Conservation (phyloP, 495 filamentous ascomycete genomes). For the Penicillium goetzii region DNA sequence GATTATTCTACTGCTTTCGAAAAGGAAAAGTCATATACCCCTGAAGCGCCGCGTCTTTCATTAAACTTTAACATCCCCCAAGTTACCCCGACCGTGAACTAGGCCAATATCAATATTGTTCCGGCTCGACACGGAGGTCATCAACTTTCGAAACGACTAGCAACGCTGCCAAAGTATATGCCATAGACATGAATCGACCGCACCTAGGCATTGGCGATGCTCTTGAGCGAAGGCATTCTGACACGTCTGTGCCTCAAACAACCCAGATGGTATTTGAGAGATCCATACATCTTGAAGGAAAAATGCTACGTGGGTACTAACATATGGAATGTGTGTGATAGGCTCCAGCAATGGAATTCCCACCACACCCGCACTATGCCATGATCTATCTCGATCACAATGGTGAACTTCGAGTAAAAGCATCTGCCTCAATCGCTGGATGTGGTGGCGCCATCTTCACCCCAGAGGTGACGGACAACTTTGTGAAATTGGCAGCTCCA, state of each 20-base stretch:
- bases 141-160: not conserved
- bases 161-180: not conserved
- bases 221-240: slow-evolving; percentile 33
- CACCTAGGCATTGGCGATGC: slow-evolving; percentile 19
- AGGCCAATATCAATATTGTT: not conserved
- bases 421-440: slow-evolving; percentile 42
- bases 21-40: slow-evolving; percentile 1
- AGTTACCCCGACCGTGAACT: not conserved
- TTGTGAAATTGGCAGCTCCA: slow-evolving; percentile 37
- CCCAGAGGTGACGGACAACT: slow-evolving; percentile 42
- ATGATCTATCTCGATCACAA: slow-evolving; percentile 47
- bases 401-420: slow-evolving; percentile 39
- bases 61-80: not conserved
- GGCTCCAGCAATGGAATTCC: slow-evolving; percentile 25
- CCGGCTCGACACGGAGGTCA: not conserved
- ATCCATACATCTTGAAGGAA: not conserved
- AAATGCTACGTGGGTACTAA: not conserved
- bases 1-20: not conserved
- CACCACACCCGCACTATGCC: slow-evolving; percentile 45
- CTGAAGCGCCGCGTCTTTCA: not conserved
- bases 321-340: slow-evolving; percentile 10
- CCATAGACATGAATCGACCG: slow-evolving; percentile 27
- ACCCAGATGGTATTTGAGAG: slow-evolving; percentile 22
- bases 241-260: slow-evolving; percentile 21
- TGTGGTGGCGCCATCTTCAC: slow-evolving; percentile 46